Percentiles rank a stretch among this genome's conserved stretches.
Evolutionary conservation across 805 yeast species (phyloP).

Genomic region (Wickerhamiella azyma): DNA sequence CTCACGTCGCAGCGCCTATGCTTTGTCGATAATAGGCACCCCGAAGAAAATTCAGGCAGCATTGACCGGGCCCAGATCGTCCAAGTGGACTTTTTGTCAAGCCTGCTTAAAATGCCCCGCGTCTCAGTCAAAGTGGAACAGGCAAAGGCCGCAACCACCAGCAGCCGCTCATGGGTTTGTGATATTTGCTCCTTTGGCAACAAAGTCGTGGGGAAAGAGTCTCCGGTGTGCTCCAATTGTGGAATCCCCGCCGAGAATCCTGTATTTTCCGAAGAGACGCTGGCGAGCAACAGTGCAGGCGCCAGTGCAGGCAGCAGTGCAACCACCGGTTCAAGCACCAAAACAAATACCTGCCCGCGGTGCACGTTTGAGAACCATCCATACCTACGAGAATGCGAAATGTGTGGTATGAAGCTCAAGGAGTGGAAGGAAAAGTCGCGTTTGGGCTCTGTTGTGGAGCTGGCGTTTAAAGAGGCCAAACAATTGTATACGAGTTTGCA

Average conservation of each 20-base stretch:
- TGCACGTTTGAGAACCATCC: conserved; percentile 83
- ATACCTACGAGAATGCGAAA: conserved; percentile 62
- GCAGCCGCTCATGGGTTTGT: conserved; percentile 51
- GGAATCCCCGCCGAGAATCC: conserved; percentile 35
- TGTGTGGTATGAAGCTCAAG: conserved; percentile 56
- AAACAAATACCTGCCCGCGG: conserved; percentile 35
- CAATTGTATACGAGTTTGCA: conserved; percentile 23
- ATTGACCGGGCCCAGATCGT: conserved; percentile 33
- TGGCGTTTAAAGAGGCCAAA: conserved; percentile 52
- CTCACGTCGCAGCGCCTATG: conserved; percentile 61
- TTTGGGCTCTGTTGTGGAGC: conserved; percentile 30
- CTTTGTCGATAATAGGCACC: conserved; percentile 44
- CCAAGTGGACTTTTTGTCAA: conserved; percentile 28
- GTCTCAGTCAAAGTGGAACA: conserved; percentile 16
- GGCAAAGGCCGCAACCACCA: conserved; percentile 13
- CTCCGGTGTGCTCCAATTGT: conserved; percentile 45
- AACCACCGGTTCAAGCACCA: background rate
- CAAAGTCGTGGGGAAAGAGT: conserved; percentile 23
- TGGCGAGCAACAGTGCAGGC: background rate
- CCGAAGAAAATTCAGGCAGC: conserved; percentile 33
- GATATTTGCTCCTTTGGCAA: conserved; percentile 77
- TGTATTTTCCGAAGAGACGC: background rate
- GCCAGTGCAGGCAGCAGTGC: too few species aligned
- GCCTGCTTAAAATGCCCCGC: conserved; percentile 63
- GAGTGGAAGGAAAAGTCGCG: conserved; percentile 19